Conservation (phyloP, 2,329 filamentous ascomycete genomes). For the Fusarium fujikuroi region DNA sequence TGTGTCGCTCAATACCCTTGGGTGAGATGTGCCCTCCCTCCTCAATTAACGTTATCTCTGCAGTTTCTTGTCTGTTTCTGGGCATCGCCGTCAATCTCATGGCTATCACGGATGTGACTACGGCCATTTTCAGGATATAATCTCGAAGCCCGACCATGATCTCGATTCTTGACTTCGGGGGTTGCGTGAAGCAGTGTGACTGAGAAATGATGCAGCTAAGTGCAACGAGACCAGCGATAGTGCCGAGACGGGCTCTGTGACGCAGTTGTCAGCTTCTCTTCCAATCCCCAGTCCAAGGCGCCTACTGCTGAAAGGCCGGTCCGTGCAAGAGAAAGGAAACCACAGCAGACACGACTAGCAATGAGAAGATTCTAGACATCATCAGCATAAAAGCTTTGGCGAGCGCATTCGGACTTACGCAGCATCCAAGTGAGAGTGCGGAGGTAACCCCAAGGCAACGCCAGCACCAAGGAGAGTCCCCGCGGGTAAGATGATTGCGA, state of each 20-base stretch:
- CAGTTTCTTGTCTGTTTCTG: neutral
- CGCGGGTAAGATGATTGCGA: conserved; percentile 16
- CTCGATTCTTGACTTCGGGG: conserved; percentile 1
- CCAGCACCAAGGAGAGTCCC: conserved; percentile 33
- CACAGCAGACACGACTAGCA: conserved; percentile 26
- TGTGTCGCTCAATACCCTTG: neutral
- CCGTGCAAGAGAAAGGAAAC: conserved; percentile 23
- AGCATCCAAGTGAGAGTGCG: conserved; percentile 12
- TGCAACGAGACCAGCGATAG: conserved; percentile 12
- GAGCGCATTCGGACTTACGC: conserved; percentile 25
- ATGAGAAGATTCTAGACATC: conserved; percentile 13
- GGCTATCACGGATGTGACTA: conserved; percentile 12
- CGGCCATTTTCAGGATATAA: conserved; percentile 13
- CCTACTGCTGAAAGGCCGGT: conserved; percentile 34
- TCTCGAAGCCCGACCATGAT: conserved; percentile 22
- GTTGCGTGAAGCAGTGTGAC: neutral
- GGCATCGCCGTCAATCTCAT: neutral
- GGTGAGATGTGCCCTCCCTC: conserved; percentile 8
- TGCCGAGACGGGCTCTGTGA: conserved; percentile 31
- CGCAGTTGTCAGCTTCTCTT: conserved; percentile 26
- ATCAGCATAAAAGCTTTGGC: conserved; percentile 13
- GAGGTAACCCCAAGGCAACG: conserved; percentile 26
- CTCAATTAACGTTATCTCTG: neutral
- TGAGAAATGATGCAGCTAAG: conserved; percentile 15
- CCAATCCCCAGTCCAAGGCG: neutral